Percentiles rank a stretch among this genome's conserved stretches.
phyloP scores from a whole-genome alignment of 305 asterid species.

The Andrographis paniculata region DNA sequence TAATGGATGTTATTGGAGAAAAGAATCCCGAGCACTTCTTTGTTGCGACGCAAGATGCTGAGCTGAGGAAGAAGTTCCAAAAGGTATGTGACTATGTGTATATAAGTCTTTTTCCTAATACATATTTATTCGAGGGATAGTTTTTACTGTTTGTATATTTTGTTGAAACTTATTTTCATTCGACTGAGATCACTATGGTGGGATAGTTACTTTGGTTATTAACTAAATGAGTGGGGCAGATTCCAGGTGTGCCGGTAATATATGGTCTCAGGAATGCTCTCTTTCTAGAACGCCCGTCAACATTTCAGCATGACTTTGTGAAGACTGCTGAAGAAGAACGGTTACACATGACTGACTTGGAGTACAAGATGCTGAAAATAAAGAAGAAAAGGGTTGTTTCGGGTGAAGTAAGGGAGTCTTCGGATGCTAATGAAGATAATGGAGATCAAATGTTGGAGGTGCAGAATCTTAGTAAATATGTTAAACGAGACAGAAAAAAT shows the following conservation, averaged over 20 bases:
- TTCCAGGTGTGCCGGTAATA: slow-evolving; percentile 87
- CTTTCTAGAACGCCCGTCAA: slow-evolving; percentile 80
- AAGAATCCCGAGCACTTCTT: slow-evolving; percentile 70
- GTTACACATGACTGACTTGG: slow-evolving; percentile 61
- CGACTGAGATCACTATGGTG: slow-evolving; percentile 1
- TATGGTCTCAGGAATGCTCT: slow-evolving; percentile 78
- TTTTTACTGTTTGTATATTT: neutral
- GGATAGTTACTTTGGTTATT: slow-evolving; percentile 3
- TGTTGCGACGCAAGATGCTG: slow-evolving; percentile 93
- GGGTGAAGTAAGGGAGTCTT: slow-evolving; percentile 39
- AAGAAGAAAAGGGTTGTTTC: slow-evolving; percentile 29
- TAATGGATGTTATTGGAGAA: slow-evolving; percentile 69
- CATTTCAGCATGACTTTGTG: slow-evolving; percentile 53
- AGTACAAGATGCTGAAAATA: slow-evolving; percentile 40
- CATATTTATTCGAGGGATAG: neutral
- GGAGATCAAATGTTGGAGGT: slow-evolving; percentile 19
- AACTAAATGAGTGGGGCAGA: slow-evolving; percentile 26
- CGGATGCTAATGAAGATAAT: slow-evolving; percentile 38
- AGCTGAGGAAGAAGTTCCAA: slow-evolving; percentile 56
- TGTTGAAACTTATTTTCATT: neutral
- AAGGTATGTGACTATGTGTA: slow-evolving; percentile 28
- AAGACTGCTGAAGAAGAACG: slow-evolving; percentile 69
- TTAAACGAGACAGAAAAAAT: slow-evolving; percentile 27
- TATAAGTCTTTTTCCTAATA: neutral
- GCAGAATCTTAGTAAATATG: slow-evolving; percentile 19